phyloP scores from a whole-genome alignment of 1,284 basidiomycete species.

The Tylopilus sp. region DNA sequence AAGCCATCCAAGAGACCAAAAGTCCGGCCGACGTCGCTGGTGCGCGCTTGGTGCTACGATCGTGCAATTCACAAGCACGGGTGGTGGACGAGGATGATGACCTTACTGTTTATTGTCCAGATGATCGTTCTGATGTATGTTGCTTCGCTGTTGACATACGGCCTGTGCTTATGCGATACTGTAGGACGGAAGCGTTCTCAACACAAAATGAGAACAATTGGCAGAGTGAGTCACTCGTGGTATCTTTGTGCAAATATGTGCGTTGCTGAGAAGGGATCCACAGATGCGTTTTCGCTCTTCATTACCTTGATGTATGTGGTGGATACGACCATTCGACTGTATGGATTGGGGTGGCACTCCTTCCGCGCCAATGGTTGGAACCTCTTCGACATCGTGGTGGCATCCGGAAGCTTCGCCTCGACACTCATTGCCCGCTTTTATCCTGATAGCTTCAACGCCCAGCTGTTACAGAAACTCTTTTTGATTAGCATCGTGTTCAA shows the following conservation, averaged over 20 bases:
- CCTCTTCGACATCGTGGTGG: constrained; percentile 89
- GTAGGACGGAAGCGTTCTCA: constrained; percentile 85
- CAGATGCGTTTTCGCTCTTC: constrained; percentile 83
- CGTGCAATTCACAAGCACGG: constrained; percentile 93
- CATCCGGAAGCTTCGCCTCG: constrained; percentile 87
- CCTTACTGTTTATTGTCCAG: constrained; percentile 86
- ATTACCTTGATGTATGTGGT: constrained; percentile 82
- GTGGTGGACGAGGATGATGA: constrained; percentile 92
- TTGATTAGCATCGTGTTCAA: constrained; percentile 95
- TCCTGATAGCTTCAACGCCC: constrained; percentile 58
- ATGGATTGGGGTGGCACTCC: constrained; percentile 88
- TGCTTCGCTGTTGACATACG: constrained; percentile 1
- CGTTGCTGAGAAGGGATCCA: constrained; percentile 16
- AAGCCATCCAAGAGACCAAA: constrained; percentile 87
- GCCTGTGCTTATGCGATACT: not conserved
- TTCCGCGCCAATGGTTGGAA: constrained; percentile 95
- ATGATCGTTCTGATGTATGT: constrained; percentile 88
- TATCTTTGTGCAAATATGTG: not conserved
- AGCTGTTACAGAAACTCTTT: constrained; percentile 95
- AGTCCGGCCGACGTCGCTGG: constrained; percentile 59
- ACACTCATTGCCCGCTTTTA: constrained; percentile 82
- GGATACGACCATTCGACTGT: constrained; percentile 84
- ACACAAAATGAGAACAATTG: constrained; percentile 68
- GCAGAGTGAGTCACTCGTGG: constrained; percentile 65
- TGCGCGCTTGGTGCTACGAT: constrained; percentile 93